Evolutionary conservation across 2,329 filamentous ascomycete species (phyloP), one percentile per base, ranked within the genome.

Genomic region (Byssothecium circinans): DNA sequence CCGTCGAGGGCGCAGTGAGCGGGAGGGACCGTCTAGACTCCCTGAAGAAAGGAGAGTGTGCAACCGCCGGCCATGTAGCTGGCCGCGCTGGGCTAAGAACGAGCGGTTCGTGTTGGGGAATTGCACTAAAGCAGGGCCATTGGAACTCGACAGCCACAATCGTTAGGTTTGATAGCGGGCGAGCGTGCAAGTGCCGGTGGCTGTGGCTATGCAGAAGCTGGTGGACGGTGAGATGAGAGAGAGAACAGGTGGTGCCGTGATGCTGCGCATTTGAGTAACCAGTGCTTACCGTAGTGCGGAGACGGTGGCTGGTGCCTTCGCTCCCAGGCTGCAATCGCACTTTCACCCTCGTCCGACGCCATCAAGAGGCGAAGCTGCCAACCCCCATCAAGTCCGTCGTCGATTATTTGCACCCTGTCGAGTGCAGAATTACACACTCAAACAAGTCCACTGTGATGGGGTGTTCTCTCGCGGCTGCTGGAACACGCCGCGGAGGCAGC

Each of bases 171-270:
- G 17, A 32, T 12, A 32, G n/a, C 4, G 19, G 5, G 17, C 3
- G 11, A 25, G 37, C 37, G 22, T 8, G 23, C 14, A 14, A 18
- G 32, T 53, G 52, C 41, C n/a, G 44, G 45, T 36, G 17, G 38
- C 20, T 62, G 58, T 61, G 60, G 60, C 58, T 61, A 56, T 64
- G 62, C 59, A 36, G 33, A 34, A 32, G 17, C 33, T 44, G 53
- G 47, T 43, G 41, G 52, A 52, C 61, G 60, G 61, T 62, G 61
- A 60, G 54, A 49, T 35, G 36, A 7, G 15, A 34, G 17, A 45
- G 25, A 42, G 30, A 34, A 14, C 12, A 34, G 32, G 45, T n/a
- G n/a, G n/a, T n/a, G n/a, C n/a, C n/a, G n/a, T n/a, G n/a, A n/a
- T 49, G 53, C 57, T 62, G 60, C 59, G 60, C 56, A 58, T 43